A percentile compares a stretch with the other conserved stretches of the same genome.
phyloP scores from a whole-genome alignment of 306 rosid species.

The Castanea mollissima region DNA sequence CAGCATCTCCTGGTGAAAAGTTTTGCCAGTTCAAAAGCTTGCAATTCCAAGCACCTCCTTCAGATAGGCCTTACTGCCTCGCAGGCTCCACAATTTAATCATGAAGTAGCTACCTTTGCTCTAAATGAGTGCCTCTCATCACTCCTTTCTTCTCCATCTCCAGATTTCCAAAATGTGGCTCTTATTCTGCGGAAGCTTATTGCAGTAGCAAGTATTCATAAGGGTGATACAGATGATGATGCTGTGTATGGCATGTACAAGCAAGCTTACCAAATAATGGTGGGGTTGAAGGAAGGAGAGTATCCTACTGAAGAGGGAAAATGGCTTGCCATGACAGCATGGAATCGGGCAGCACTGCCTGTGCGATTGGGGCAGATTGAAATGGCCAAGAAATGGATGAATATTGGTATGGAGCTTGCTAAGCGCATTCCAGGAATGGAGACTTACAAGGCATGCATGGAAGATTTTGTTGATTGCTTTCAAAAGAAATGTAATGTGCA shows the following conservation, averaged over 20 bases:
- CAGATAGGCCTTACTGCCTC: slow-evolving; percentile 75
- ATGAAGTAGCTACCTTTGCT: slow-evolving; percentile 71
- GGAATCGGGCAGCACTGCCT: slow-evolving; percentile 88
- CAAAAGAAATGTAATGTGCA: slow-evolving; percentile 41
- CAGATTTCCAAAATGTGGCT: slow-evolving; percentile 70
- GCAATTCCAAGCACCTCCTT: slow-evolving; percentile 69
- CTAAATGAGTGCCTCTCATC: slow-evolving; percentile 77
- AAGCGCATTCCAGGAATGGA: slow-evolving; percentile 83
- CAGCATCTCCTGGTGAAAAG: slow-evolving; percentile 56
- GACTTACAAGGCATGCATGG: slow-evolving; percentile 79
- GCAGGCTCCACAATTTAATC: slow-evolving; percentile 65
- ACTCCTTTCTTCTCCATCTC: slow-evolving; percentile 65
- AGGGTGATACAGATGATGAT: slow-evolving; percentile 79
- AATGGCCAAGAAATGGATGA: slow-evolving; percentile 82
- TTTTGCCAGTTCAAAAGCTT: slow-evolving; percentile 63
- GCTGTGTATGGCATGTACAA: slow-evolving; percentile 67
- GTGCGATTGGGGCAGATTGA: slow-evolving; percentile 79
- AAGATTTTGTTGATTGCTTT: slow-evolving; percentile 50
- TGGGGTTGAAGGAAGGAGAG: slow-evolving; percentile 83
- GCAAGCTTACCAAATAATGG: slow-evolving; percentile 76
- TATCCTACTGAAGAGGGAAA: slow-evolving; percentile 88
- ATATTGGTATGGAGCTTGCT: slow-evolving; percentile 69
- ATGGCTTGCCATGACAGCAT: slow-evolving; percentile 94
- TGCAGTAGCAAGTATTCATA: slow-evolving; percentile 58
- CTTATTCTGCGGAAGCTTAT: slow-evolving; percentile 76